A percentile compares a stretch with the other conserved stretches of the same genome.
These are phyloP conservation scores for Tanacetum coccineum DNA, from an alignment of 129 eudicot species.

Conservation along the genomic window DNA sequence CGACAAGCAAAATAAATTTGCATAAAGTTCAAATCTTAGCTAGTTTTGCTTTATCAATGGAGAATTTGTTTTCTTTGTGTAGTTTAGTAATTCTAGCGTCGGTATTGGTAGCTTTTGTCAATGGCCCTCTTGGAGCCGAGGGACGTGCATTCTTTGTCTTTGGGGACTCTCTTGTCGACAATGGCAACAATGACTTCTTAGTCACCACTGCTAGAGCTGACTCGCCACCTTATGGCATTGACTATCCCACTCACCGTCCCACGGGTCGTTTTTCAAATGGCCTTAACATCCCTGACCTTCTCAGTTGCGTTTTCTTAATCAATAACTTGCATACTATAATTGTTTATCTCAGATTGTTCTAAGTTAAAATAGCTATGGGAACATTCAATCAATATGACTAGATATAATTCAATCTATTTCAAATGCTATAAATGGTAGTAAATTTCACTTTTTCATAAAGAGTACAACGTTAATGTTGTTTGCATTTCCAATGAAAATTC, in stretches of 20 bases:
- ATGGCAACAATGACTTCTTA: slow-evolving; percentile 64
- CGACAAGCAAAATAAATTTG: background rate
- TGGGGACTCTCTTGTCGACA: slow-evolving; percentile 69
- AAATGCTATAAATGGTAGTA: background rate
- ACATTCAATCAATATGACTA: background rate
- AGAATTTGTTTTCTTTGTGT: slow-evolving; percentile 15
- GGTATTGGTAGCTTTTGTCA: slow-evolving; percentile 14
- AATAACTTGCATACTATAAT: background rate
- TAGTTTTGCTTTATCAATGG: slow-evolving; percentile 19
- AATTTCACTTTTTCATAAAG: background rate
- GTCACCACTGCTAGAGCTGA: slow-evolving; percentile 65
- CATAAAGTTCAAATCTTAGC: background rate
- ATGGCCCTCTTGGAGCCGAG: slow-evolving; percentile 25
- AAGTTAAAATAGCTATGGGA: background rate
- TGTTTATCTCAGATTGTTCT: background rate
- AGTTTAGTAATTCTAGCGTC: slow-evolving; percentile 2
- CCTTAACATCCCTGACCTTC: slow-evolving; percentile 56
- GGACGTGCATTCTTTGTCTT: slow-evolving; percentile 58
- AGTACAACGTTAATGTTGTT: background rate
- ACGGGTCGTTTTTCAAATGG: slow-evolving; percentile 70
- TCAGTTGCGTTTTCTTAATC: slow-evolving; percentile 33
- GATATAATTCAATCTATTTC: background rate
- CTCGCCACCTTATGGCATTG: slow-evolving; percentile 68
- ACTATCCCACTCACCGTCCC: slow-evolving; percentile 54
- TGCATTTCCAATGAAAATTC: background rate